A percentile compares a stretch with the other conserved stretches of the same genome.
Evolutionary conservation across 371 early-diverging fungal species (phyloP).

Genomic region (Lichtheimia corymbifera): DNA sequence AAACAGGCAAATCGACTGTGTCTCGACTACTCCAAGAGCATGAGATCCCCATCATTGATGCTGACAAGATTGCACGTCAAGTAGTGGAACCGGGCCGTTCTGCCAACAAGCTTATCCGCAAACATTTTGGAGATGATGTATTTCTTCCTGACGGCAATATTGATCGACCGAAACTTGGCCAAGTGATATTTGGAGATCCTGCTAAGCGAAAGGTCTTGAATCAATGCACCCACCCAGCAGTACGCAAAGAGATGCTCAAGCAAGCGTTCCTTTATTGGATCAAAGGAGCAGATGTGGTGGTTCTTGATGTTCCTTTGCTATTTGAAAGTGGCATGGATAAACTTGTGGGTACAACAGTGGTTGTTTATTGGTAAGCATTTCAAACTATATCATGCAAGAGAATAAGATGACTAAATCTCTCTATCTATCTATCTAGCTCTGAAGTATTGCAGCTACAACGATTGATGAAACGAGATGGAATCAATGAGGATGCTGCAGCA

Average conservation of each 20-base stretch:
- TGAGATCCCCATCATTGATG: constrained; percentile 86
- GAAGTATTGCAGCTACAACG: constrained; percentile 73
- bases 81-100: constrained; percentile 79
- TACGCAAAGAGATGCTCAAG: constrained; percentile 76
- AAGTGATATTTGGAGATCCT: constrained; percentile 77
- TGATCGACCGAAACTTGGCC: constrained; percentile 78
- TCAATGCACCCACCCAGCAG: constrained; percentile 84
- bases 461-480: constrained; percentile 71
- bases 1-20: constrained; percentile 81
- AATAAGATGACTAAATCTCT: not conserved
- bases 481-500: constrained; percentile 65
- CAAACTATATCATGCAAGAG: not conserved
- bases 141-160: constrained; percentile 60
- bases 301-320: constrained; percentile 91
- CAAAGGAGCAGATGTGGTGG: constrained; percentile 65
- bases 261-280: constrained; percentile 73
- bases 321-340: constrained; percentile 81
- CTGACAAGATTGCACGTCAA: constrained; percentile 88
- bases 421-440: constrained; percentile 50
- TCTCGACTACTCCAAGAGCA: constrained; percentile 58
- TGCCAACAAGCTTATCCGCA: constrained; percentile 70
- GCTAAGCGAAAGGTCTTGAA: constrained; percentile 76
- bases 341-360: constrained; percentile 70
- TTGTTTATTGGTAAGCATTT: constrained; percentile 75
- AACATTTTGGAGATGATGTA: constrained; percentile 75